A percentile compares a stretch with the other conserved stretches of the same genome.
phyloP scores from a whole-genome alignment of 75 land plant genomes.

The Cupressus sempervirens region DNA sequence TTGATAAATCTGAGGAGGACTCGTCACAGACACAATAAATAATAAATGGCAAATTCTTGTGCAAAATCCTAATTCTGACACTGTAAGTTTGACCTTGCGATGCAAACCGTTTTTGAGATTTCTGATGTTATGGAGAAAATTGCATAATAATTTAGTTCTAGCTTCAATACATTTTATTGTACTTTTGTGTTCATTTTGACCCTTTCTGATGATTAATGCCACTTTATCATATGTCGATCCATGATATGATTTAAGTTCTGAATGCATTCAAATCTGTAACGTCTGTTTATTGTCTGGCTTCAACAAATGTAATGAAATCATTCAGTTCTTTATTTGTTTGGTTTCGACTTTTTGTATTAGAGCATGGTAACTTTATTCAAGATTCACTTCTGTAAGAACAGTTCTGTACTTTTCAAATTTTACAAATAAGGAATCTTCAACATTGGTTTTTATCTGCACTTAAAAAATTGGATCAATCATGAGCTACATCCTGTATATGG shows the following conservation, averaged over 20 bases:
- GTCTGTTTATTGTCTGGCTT: neutral
- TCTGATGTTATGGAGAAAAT: neutral
- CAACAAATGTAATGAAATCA: neutral
- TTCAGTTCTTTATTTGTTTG: no score
- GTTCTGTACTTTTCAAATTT: neutral
- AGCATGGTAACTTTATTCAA: no score
- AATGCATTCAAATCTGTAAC: neutral
- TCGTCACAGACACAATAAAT: neutral
- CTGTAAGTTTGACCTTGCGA: neutral
- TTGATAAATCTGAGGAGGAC: conserved; percentile 6
- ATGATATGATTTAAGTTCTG: neutral
- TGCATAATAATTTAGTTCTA: no score
- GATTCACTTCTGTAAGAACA: neutral
- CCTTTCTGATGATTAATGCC: neutral
- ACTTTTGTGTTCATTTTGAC: no score
- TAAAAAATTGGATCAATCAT: no score
- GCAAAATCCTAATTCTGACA: neutral
- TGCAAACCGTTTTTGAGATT: neutral
- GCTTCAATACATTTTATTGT: no score
- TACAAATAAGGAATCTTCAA: neutral
- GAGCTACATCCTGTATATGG: neutral
- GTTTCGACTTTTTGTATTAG: neutral
- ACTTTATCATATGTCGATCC: neutral
- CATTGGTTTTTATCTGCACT: neutral
- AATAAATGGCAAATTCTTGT: neutral